phyloP scores from a whole-genome alignment of 2,329 filamentous ascomycete genomes.

The Hypoxylon sp. region DNA sequence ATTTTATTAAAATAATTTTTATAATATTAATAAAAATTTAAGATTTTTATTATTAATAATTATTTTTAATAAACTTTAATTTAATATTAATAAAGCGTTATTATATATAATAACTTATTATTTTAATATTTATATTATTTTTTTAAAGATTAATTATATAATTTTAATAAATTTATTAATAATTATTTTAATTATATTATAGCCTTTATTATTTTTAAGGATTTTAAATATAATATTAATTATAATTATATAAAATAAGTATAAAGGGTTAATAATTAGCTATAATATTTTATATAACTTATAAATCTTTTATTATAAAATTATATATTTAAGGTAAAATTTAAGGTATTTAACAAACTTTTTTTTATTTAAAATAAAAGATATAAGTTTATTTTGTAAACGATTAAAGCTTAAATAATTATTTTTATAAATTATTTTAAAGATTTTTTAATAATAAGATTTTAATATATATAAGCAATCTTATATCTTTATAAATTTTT shows the following conservation, averaged over 20 bases:
- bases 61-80: neutral
- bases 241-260: neutral
- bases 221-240: neutral
- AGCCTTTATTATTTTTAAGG: neutral
- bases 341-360: neutral
- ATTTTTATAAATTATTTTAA: neutral
- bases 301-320: neutral
- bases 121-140: neutral
- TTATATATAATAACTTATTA: neutral
- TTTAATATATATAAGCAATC: neutral
- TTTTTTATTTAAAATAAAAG: neutral
- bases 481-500: slow-evolving; percentile 2
- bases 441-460: neutral
- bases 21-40: slow-evolving; percentile 2
- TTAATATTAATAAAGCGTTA: neutral
- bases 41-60: slow-evolving; percentile 1
- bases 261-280: too few species aligned
- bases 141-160: neutral
- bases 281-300: slow-evolving; percentile 1
- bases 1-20: neutral
- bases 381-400: slow-evolving; percentile 1
- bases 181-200: slow-evolving; percentile 1
- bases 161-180: slow-evolving; percentile 1
- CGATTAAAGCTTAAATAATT: too few species aligned
- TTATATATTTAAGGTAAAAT: neutral